Evolutionary conservation across 495 filamentous ascomycete genomes (phyloP), one percentile per base, ranked within the genome.

Genomic region (Annulohypoxylon moriforme): DNA sequence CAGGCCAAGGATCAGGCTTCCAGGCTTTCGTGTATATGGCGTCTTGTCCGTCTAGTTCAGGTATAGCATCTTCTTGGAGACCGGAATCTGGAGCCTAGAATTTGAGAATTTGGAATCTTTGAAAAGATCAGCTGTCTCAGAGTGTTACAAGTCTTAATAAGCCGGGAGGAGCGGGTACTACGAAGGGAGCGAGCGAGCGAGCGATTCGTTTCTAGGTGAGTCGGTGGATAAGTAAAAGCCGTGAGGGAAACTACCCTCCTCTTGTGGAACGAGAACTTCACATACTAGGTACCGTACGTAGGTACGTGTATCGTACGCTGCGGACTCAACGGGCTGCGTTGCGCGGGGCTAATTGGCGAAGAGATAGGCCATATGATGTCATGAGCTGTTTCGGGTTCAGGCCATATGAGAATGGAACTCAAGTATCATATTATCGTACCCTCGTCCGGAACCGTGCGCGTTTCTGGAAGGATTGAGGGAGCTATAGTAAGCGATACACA

Each of bases 401-500:
- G 46, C 31, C 4, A 25, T 56, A 13, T 31, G 31, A 50, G 24
- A 25, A 52, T 27, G 11, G 16, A 52, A 29, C 13, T 52, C 13
- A 24, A 29, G 47, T 29, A 29, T 52, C 24, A 25, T 11, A 44
- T 22, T 44, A 33, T 55, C 24, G 16, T 36, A 16, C 38, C 16
- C 20, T 31, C 38, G 11, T 13, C 25, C 29, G 50, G 38, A 65
- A 55, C 27, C 16, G 22, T 29, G 33, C 2, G 25, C 40, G 52
- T 60, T 69, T 42, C 52, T 44, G 38, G 47, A 59, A 66, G 46
- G 56, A 31, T 29, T 46, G 46, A 40, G 18, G 34, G 53, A 56
- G 59, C 59, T 60, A 60, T 72, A 72, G 69, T 72, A 72, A 72
- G 69, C 69, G 33, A 36, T 13, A 56, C 31, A 13, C 31, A 42